A percentile compares a stretch with the other conserved stretches of the same genome.
Conservation (phyloP, 1,284 basidiomycete genomes). For the Moniliophthora roreri region DNA sequence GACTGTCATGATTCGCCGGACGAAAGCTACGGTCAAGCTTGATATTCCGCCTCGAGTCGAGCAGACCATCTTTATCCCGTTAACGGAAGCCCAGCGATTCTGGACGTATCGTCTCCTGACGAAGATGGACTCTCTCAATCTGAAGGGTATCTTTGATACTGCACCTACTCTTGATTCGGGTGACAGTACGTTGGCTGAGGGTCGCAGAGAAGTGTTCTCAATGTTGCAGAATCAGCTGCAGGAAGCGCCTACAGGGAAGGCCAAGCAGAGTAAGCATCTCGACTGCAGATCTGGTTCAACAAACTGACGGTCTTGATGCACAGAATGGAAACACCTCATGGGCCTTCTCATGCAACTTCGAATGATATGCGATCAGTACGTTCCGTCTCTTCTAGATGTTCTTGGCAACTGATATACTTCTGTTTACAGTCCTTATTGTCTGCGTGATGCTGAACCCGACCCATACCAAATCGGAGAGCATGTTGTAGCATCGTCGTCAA, state of each 20-base stretch:
- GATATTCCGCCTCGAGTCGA: constrained; percentile 58
- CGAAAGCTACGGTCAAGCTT: constrained; percentile 50
- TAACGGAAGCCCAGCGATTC: constrained; percentile 60
- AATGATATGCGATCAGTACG: constrained; percentile 57
- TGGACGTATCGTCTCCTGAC: constrained; percentile 61
- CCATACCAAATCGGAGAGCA: constrained; percentile 57
- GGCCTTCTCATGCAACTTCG: constrained; percentile 60
- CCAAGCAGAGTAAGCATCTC: constrained; percentile 20
- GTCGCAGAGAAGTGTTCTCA: constrained; percentile 39
- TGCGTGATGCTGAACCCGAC: constrained; percentile 48
- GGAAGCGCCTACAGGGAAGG: constrained; percentile 13
- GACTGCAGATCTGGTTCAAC: constrained; percentile 1
- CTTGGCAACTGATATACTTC: neutral
- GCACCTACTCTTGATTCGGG: constrained; percentile 21
- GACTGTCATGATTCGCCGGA: constrained; percentile 59
- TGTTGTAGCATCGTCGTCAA: constrained; percentile 57
- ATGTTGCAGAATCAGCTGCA: constrained; percentile 33
- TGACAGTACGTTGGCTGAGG: constrained; percentile 30
- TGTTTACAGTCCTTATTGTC: constrained; percentile 48
- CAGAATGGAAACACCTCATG: constrained; percentile 57
- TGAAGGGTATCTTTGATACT: constrained; percentile 45
- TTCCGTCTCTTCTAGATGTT: constrained; percentile 1
- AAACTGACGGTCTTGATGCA: neutral
- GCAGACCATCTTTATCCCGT: constrained; percentile 52
- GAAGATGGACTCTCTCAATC: constrained; percentile 45